Base-by-base conservation (phyloP, 2,329 filamentous ascomycete species). In the Tolypocladium tropicale region DNA sequence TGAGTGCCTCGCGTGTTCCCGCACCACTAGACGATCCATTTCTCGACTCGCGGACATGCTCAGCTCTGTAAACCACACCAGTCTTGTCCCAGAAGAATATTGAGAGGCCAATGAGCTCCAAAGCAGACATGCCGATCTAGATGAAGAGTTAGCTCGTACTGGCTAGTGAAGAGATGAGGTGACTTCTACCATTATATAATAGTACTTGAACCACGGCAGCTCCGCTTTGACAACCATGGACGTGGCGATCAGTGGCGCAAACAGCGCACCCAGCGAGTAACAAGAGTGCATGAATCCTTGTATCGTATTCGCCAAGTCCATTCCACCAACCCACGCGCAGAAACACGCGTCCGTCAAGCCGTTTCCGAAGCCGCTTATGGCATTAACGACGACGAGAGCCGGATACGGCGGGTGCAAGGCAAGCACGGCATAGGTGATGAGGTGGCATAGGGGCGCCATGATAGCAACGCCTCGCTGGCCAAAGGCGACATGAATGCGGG, bases 391-490 rank as follows among this genome's bases (percentile, higher is more conserved):
- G 2, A 87, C 79, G 0, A 89, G 72, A 0, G 82, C 82, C 0
- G 83, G 82, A 58, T 82, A 88, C 0, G 83, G 84, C 0, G 85
- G 85, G 61, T 88, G 85, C 0, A 81, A 65, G 2, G 79, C 75
- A 21, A 85, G 75, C 34, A 84, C 74, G 43, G 81, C 69, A 62
- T 86, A 89, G 1, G 85, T 78, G 36, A 83, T 63, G 16, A 87
- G 65, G 65, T 88, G 85, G 60, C 81, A 83, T 3, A 75, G 63
- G 0, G 85, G 83, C 0, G 78, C 82, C 53, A 88, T 73, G 55
- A 87, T 67, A 2, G 84, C 83, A 4, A 89, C 77, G 1, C 87
- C 87, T 5, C 85, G 79, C 60, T 86, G 85, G 18, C 87, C 87
- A 34, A 81, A 75, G 4, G 69, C 74, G 54, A 82, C 68, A 62